phyloP scores from a whole-genome alignment of 1,139 yeast genomes.

The Yamadazyma mexicana region DNA sequence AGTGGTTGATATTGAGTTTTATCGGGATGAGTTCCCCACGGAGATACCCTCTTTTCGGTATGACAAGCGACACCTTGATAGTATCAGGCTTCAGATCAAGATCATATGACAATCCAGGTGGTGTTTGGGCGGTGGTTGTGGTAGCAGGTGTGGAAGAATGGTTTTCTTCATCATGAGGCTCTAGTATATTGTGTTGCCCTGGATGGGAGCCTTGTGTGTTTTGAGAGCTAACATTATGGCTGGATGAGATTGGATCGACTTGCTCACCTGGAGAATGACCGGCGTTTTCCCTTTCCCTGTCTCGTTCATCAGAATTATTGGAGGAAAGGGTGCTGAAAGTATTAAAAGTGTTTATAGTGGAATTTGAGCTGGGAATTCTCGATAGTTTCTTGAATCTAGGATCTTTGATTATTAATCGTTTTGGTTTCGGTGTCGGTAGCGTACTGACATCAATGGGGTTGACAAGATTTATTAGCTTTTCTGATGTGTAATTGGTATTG shows the following conservation, averaged over 20 bases:
- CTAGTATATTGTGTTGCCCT: not conserved
- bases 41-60: conserved; percentile 70
- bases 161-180: not conserved
- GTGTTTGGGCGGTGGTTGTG: conserved; percentile 3
- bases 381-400: conserved; percentile 34
- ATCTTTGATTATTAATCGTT: conserved; percentile 58
- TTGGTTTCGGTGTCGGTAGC: conserved; percentile 68
- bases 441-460: conserved; percentile 74
- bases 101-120: conserved; percentile 10
- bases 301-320: conserved; percentile 29
- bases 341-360: conserved; percentile 44
- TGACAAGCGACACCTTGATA: conserved; percentile 56
- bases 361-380: conserved; percentile 52
- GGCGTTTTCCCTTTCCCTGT: not conserved
- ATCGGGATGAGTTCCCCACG: conserved; percentile 81
- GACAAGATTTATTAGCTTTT: conserved; percentile 57
- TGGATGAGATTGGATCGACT: not conserved
- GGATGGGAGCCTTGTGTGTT: not conserved
- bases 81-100: conserved; percentile 22
- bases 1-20: conserved; percentile 63
- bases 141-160: not conserved
- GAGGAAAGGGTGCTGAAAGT: conserved; percentile 41
- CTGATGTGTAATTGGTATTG: conserved; percentile 44
- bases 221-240: conserved; percentile 1
- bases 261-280: conserved; percentile 7